Percentiles rank a stretch among this genome's conserved stretches.
Conservation (phyloP, 2,329 filamentous ascomycete genomes). For the Bipolaris zeicola region DNA sequence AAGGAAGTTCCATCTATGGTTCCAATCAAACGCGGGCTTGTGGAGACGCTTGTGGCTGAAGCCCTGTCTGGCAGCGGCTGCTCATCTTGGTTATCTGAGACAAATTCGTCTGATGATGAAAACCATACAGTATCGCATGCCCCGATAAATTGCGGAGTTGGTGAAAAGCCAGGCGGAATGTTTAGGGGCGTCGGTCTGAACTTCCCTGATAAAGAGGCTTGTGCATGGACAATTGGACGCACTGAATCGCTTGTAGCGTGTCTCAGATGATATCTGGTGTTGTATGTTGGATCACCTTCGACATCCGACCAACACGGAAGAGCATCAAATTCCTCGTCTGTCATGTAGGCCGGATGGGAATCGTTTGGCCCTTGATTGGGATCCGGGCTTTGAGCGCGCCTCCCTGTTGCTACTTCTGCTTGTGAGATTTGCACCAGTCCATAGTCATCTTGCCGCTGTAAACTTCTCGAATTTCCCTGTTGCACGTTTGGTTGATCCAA, state of each 20-base stretch:
- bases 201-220: background rate
- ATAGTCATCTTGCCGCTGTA: background rate
- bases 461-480: background rate
- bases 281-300: conserved; percentile 1
- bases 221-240: background rate
- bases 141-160: background rate
- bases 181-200: background rate
- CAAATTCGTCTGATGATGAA: background rate
- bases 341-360: conserved; percentile 2
- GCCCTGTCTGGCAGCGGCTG: too few species aligned
- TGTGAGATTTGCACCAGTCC: background rate
- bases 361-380: background rate
- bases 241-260: background rate
- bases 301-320: conserved; percentile 7
- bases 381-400: background rate
- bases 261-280: background rate
- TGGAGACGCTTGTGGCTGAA: background rate
- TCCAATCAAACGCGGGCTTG: background rate
- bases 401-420: background rate
- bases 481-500: background rate
- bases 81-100: background rate
- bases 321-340: conserved; percentile 5
- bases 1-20: background rate
- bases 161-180: background rate
- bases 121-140: background rate